Evolutionary conservation across 305 asterid species (phyloP).

Genomic region (Plantago coronopus): DNA sequence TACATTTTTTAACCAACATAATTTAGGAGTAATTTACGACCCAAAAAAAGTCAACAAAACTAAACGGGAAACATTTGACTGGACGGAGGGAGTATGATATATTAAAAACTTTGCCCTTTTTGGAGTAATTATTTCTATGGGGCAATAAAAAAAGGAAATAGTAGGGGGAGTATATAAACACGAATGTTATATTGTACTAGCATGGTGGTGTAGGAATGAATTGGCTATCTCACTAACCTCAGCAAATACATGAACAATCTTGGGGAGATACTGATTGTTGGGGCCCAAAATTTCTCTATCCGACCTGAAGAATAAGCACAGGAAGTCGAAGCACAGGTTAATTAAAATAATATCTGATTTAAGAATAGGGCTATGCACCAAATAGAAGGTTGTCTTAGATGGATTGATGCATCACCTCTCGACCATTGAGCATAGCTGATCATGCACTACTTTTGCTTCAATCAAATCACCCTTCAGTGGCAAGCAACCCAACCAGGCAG

Average conservation of each 20-base stretch:
- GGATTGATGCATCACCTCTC: conserved; percentile 49
- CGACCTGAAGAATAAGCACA: conserved; percentile 46
- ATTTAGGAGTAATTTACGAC: no score
- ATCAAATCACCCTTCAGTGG: conserved; percentile 86
- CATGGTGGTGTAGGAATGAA: not conserved
- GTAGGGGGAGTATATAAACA: conserved; percentile 2
- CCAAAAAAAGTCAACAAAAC: no score
- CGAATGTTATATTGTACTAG: not conserved
- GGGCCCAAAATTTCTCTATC: conserved; percentile 78
- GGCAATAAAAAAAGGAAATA: no score
- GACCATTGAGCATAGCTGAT: conserved; percentile 85
- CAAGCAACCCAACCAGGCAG: conserved; percentile 92
- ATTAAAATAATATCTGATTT: not conserved
- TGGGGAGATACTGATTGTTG: conserved; percentile 74
- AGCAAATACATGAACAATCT: conserved; percentile 79
- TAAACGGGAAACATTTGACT: no score
- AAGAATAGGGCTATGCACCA: no score
- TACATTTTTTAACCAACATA: no score
- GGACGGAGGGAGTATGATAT: no score
- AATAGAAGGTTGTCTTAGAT: not conserved
- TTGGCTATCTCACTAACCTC: conserved; percentile 49
- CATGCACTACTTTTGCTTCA: conserved; percentile 93
- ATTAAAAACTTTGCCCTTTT: no score
- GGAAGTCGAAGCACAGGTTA: not conserved
- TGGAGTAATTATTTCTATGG: no score